A percentile compares a stretch with the other conserved stretches of the same genome.
Evolutionary conservation across 2,329 filamentous ascomycete species (phyloP).

Genomic region (Dothiorella sarmentorum): DNA sequence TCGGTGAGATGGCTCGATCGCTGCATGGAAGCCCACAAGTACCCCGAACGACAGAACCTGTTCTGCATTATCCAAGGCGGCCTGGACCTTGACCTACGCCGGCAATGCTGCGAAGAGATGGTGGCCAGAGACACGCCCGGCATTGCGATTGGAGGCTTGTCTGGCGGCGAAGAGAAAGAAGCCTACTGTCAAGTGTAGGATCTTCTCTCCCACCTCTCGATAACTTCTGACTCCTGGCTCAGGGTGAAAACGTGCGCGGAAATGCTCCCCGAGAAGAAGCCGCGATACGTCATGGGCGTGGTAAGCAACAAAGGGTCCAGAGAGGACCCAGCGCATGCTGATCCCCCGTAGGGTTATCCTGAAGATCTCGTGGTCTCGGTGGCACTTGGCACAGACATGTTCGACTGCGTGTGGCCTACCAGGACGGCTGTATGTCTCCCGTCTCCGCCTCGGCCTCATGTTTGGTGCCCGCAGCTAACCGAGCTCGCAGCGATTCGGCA

Average conservation of each 20-base stretch:
- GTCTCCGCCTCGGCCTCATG: too few species aligned
- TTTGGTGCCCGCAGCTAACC: background rate
- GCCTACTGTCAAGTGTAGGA: constrained; percentile 79
- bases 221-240: background rate
- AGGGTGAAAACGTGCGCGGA: constrained; percentile 75
- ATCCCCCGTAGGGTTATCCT: constrained; percentile 62
- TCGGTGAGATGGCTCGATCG: constrained; percentile 94
- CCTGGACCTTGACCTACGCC: constrained; percentile 79
- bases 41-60: constrained; percentile 80
- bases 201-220: constrained; percentile 29
- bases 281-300: constrained; percentile 99
- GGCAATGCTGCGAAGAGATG: constrained; percentile 83
- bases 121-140: constrained; percentile 85
- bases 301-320: background rate
- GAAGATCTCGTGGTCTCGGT: constrained; percentile 93
- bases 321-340: background rate
- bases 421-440: constrained; percentile 66
- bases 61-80: constrained; percentile 99
- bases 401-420: constrained; percentile 98
- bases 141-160: constrained; percentile 92
- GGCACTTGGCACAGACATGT: constrained; percentile 96
- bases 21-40: constrained; percentile 84
- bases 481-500: constrained; percentile 69
- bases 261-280: constrained; percentile 82
- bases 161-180: constrained; percentile 89